These are phyloP conservation scores for Fusarium pilosicola DNA, from an alignment of 2,329 filamentous ascomycete genomes.

Conservation along the genomic window DNA sequence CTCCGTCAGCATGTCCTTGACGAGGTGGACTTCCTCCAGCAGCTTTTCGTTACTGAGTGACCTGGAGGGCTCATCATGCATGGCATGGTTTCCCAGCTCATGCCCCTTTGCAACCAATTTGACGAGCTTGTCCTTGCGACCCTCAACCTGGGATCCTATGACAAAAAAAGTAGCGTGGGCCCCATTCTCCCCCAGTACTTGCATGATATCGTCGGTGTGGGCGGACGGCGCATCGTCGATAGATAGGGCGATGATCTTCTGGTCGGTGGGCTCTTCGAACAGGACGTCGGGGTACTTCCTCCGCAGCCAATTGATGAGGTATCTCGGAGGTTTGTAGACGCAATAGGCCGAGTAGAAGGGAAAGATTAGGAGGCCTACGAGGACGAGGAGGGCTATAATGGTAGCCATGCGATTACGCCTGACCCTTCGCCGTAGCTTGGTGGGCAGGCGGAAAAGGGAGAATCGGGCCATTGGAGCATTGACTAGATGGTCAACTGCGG, in stretches of 20 bases:
- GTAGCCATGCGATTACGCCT: conserved; percentile 69
- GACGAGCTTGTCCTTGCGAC: conserved; percentile 63
- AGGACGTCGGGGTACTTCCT: conserved; percentile 80
- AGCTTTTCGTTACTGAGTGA: conserved; percentile 69
- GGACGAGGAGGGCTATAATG: conserved; percentile 54
- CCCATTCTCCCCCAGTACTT: conserved; percentile 70
- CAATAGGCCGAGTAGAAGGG: conserved; percentile 66
- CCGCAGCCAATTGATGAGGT: conserved; percentile 76
- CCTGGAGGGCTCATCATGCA: conserved; percentile 83
- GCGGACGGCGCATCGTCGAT: conserved; percentile 86
- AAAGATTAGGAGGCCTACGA: conserved; percentile 50
- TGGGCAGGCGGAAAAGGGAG: conserved; percentile 64
- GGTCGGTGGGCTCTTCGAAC: conserved; percentile 70
- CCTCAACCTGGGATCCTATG: conserved; percentile 79
- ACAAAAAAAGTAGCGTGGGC: conserved; percentile 88
- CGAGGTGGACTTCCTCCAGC: conserved; percentile 68
- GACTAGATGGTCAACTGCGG: conserved; percentile 25
- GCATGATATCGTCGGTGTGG: conserved; percentile 75
- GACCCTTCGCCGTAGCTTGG: conserved; percentile 66
- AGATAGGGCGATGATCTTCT: conserved; percentile 81
- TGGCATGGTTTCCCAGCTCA: conserved; percentile 88
- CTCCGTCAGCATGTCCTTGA: conserved; percentile 68
- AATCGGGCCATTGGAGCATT: conserved; percentile 51
- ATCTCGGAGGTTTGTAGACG: conserved; percentile 83
- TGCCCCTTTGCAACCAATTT: conserved; percentile 70